These are phyloP conservation scores for Botrytis cinerea DNA, from an alignment of 2,329 filamentous ascomycete genomes.

Conservation along the genomic window DNA sequence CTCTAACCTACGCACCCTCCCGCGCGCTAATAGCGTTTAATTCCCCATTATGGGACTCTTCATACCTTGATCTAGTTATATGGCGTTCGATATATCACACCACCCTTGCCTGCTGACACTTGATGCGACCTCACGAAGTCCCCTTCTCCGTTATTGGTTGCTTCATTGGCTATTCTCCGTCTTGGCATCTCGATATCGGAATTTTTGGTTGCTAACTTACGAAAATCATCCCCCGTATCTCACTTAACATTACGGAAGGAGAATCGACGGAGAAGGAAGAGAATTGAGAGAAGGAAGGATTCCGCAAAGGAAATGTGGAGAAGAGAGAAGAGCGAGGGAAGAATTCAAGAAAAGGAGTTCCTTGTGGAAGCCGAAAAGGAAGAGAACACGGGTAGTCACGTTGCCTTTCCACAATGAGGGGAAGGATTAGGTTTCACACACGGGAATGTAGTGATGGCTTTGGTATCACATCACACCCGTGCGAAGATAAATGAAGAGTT, in stretches of 20 bases:
- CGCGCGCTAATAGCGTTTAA: slow-evolving; percentile 26
- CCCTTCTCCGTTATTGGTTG: not conserved
- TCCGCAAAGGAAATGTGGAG: slow-evolving; percentile 8
- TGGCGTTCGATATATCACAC: slow-evolving; percentile 26
- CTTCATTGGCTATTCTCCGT: slow-evolving; percentile 15
- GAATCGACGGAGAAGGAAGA: not conserved
- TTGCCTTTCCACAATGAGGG: slow-evolving; percentile 15
- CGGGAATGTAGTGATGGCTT: slow-evolving; percentile 24
- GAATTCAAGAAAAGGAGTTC: slow-evolving; percentile 8
- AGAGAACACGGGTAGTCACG: slow-evolving; percentile 21
- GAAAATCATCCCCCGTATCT: slow-evolving; percentile 21
- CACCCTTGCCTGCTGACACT: slow-evolving; percentile 25
- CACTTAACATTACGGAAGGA: slow-evolving; percentile 18
- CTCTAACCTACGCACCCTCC: slow-evolving; percentile 7
- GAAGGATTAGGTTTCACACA: slow-evolving; percentile 19
- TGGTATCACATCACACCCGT: slow-evolving; percentile 21
- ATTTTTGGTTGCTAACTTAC: slow-evolving; percentile 18
- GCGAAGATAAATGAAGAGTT: slow-evolving; percentile 11
- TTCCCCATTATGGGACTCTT: slow-evolving; percentile 21
- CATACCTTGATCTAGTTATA: slow-evolving; percentile 17
- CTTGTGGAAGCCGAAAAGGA: slow-evolving; percentile 23
- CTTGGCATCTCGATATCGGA: slow-evolving; percentile 24
- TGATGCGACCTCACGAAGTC: slow-evolving; percentile 11
- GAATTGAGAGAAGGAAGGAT: not conserved
- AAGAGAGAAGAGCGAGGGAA: not conserved